Evolutionary conservation across 768 basidiomycete genomes (phyloP).

Genomic region (Neoboletus brunneissimus): DNA sequence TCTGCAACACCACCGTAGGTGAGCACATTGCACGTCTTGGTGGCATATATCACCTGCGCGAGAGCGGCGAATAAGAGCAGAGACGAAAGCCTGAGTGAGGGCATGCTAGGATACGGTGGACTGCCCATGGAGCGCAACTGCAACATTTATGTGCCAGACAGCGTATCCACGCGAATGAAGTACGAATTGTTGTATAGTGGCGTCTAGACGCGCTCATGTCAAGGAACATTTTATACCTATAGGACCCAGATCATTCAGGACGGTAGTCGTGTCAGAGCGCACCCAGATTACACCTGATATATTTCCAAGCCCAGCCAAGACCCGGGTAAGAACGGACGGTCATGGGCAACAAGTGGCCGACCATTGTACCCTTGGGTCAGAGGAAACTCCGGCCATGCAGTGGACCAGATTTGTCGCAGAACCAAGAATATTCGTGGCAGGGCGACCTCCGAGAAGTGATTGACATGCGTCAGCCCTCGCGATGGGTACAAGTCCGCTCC

Average conservation of each 20-base stretch:
- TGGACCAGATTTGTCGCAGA: too few species aligned
- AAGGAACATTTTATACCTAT: too few species aligned
- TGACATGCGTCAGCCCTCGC: background rate
- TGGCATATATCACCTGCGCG: background rate
- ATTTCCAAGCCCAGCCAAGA: too few species aligned
- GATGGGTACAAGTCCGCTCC: too few species aligned
- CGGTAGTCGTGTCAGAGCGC: background rate
- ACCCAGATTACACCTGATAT: background rate
- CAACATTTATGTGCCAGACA: background rate
- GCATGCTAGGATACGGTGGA: background rate
- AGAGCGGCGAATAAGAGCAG: slow-evolving; percentile 1
- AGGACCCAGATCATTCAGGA: background rate
- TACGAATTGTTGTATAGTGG: background rate
- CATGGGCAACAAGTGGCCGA: too few species aligned
- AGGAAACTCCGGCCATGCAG: too few species aligned
- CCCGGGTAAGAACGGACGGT: too few species aligned
- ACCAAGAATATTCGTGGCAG: too few species aligned
- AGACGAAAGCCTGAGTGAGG: background rate
- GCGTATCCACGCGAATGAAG: background rate
- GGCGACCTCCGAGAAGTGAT: too few species aligned
- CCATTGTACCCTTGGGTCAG: too few species aligned
- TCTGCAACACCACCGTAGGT: slow-evolving; percentile 9
- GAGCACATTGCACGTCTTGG: slow-evolving; percentile 10
- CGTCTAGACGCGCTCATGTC: background rate
- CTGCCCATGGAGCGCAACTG: background rate